Evolutionary conservation across 208 protist genomes (phyloP), one percentile per base, ranked within the genome.

Genomic region (Trypanosomatidae sp.): DNA sequence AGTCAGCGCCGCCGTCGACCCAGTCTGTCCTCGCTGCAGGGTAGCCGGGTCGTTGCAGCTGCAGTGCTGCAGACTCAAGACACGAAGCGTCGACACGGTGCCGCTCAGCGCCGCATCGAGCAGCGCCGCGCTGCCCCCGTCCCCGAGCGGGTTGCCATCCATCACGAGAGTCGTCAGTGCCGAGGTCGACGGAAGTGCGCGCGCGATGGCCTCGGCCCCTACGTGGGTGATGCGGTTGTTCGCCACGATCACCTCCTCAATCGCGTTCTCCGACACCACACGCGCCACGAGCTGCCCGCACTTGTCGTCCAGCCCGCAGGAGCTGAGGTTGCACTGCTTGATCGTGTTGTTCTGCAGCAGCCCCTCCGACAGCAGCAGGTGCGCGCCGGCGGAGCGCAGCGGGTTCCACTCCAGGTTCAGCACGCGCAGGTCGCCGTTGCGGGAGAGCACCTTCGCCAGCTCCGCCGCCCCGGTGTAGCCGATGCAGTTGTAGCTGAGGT

Each of bases 401-500:
- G 80, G 62, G 73, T 98, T 98, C 88, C 91, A 95, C 75, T 98
- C 90, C 19, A 96, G 39, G 74, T 96, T 97, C 36, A 98, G 74
- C 72, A 90, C 80, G 25, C 88, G 89, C n/a, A 98, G 67, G 68
- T 97, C 92, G 50, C 79, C 80, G 76, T 97, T 97, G 41, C 83
- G 84, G 43, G 86, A 83, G 6, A 98, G 76, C 64, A 97, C 85
- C 58, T 88, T 82, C 10, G 87, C 84, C 28, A 96, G 60, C 71
- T 92, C 88, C 10, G 85, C 60, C 25, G 91, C 94, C 19, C 89
- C 91, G 28, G 85, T 55, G 66, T 84, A 91, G 50, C 88, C 86
- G 73, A 98, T 89, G 64, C 76, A 70, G 86, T 98, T 98, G 83
- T 95, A 95, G 73, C 87, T 93, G n/a, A 98, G 71, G 76, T 98